Conservation (phyloP, 2,329 filamentous ascomycete genomes). For the Aotearoamyces nothofagi region DNA sequence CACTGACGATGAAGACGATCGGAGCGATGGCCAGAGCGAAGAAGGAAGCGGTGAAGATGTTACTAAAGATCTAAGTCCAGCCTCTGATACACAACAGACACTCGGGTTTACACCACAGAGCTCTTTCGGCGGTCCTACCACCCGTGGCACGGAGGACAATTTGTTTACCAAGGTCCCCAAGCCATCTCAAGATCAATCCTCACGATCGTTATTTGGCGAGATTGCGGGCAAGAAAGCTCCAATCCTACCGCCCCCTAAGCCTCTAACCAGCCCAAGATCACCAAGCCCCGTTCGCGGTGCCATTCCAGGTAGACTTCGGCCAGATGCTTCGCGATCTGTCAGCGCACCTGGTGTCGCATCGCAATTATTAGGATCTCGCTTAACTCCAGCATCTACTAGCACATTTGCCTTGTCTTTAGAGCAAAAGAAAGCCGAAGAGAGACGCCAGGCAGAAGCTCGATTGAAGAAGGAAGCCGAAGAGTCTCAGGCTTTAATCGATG, state of each 20-base stretch:
- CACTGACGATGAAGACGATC: constrained; percentile 22
- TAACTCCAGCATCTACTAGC: constrained; percentile 24
- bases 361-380: constrained; percentile 29
- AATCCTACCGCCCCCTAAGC: constrained; percentile 35
- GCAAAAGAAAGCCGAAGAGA: constrained; percentile 14
- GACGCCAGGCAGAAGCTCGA: constrained; percentile 21
- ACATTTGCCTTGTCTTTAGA: constrained; percentile 9
- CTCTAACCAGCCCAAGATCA: constrained; percentile 46
- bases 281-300: constrained; percentile 54
- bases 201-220: constrained; percentile 35
- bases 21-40: constrained; percentile 23
- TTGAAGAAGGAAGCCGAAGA: constrained; percentile 42
- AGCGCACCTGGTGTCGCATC: constrained; percentile 45
- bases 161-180: constrained; percentile 29
- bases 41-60: constrained; percentile 51
- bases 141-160: constrained; percentile 19
- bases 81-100: constrained; percentile 27
- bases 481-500: constrained; percentile 41
- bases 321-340: constrained; percentile 38
- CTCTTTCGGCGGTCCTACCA: constrained; percentile 36
- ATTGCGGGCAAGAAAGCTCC: constrained; percentile 32
- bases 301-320: constrained; percentile 32
- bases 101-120: constrained; percentile 39
- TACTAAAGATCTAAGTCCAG: constrained; percentile 45
- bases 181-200: constrained; percentile 27